Conservation (phyloP, 208 protist genomes). For the Trypanosoma melophagium region DNA sequence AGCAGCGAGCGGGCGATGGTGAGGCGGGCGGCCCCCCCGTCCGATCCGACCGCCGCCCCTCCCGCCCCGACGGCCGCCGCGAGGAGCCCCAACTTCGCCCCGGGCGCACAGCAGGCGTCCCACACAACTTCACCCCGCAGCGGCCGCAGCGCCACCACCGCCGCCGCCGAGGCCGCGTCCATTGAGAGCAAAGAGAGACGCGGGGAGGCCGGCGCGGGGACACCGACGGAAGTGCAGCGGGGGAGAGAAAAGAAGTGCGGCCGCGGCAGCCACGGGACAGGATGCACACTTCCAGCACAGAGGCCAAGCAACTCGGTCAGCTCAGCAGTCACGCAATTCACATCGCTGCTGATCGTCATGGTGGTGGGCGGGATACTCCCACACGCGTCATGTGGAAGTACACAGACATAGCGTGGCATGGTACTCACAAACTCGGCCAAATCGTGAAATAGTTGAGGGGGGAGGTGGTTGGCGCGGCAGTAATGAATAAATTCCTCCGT, state of each 20-base stretch:
- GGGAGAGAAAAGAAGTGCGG: conserved; percentile 54
- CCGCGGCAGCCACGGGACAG: conserved; percentile 62
- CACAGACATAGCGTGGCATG: conserved; percentile 54
- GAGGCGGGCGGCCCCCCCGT: conserved; percentile 28
- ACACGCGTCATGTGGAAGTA: conserved; percentile 35
- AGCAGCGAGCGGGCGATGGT: conserved; percentile 34
- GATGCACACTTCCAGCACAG: conserved; percentile 21
- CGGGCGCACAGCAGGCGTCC: conserved; percentile 87
- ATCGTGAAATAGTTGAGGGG: conserved; percentile 60
- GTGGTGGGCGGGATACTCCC: neutral
- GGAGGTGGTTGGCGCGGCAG: conserved; percentile 43
- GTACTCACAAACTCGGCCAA: conserved; percentile 14
- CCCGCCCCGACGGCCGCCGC: conserved; percentile 49
- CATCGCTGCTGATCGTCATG: neutral
- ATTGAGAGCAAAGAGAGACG: conserved; percentile 26
- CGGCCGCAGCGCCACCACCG: conserved; percentile 73
- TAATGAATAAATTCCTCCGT: conserved; percentile 46
- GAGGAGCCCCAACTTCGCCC: conserved; percentile 80
- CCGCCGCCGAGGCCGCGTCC: conserved; percentile 84
- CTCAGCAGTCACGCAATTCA: conserved; percentile 12
- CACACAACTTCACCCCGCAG: conserved; percentile 58
- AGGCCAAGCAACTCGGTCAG: conserved; percentile 35
- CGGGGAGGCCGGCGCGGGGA: too few species aligned
- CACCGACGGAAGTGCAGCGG: conserved; percentile 29
- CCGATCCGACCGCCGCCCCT: conserved; percentile 67